Evolutionary conservation across 305 asterid species (phyloP).

Genomic region (Ruellia speciosa): DNA sequence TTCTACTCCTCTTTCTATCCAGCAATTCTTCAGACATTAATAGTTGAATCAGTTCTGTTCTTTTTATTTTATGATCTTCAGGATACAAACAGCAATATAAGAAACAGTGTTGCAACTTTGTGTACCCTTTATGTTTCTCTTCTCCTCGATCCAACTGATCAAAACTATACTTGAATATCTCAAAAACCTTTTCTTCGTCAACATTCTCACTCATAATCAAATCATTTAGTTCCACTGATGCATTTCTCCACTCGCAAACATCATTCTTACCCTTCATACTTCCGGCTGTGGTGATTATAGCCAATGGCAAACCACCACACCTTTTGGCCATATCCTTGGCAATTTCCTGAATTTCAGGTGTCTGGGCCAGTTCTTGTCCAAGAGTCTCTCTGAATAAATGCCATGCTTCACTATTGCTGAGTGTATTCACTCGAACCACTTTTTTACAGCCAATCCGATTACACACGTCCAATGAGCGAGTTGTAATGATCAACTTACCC

Average conservation of each 20-base stretch:
- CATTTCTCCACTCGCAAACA: background rate
- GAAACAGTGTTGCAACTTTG: constrained; percentile 12
- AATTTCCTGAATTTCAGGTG: no score
- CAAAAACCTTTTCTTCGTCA: background rate
- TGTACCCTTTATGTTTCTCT: background rate
- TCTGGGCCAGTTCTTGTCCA: background rate
- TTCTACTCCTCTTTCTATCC: constrained; percentile 1
- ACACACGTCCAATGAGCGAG: background rate
- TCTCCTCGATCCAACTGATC: constrained; percentile 1
- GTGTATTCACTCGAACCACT: background rate
- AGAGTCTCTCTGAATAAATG: background rate
- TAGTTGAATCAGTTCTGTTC: background rate
- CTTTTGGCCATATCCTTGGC: no score
- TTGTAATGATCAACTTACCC: background rate
- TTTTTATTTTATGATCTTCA: background rate
- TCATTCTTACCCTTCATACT: background rate
- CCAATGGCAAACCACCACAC: no score
- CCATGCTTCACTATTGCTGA: background rate
- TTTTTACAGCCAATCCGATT: background rate
- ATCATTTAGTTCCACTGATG: background rate
- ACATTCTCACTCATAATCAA: background rate
- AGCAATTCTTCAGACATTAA: background rate
- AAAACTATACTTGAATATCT: constrained; percentile 4
- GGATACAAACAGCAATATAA: constrained; percentile 17
- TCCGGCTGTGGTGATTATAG: no score